Evolutionary conservation across 2,329 filamentous ascomycete species (phyloP), one percentile per base, ranked within the genome.

Genomic region (Cercospora sp.): DNA sequence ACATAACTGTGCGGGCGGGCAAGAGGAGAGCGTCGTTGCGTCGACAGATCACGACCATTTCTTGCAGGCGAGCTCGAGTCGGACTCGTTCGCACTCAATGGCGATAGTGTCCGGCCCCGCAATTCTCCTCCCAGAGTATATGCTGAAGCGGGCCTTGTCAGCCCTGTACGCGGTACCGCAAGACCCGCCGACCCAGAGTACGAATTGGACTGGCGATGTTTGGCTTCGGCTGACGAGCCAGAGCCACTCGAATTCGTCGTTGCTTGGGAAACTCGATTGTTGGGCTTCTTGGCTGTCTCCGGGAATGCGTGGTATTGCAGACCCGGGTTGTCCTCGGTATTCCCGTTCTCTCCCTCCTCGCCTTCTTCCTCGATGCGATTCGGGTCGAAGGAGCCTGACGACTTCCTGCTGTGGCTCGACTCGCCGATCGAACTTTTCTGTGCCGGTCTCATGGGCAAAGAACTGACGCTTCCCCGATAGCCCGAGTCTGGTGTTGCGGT

Each of bases 111-210:
- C 37, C 90, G 88, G 37, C 90, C 89, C 63, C 89, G 87, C 69
- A 88, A 81, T 59, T 97, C 93, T 16, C 91, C 93, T 59, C 87
- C 86, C 13, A 87, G 84, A 2, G 92, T 95, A 79, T 93, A 94
- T 5, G 90, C 84, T 12, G 94, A 97, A 26, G 85, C 85, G 5
- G 93, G 93, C 62, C 94, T 49, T 49, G 68, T 26, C 45, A 71
- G 57, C 34, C 65, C 62, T 49, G 66, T 87, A 75, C 80, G 87
- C 72, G 85, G 82, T 67, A 82, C 74, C 26, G 70, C 69, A 24
- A 75, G 66, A 18, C 65, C 69, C 18, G 68, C 68, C 70, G 71
- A 80, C 40, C 58, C 77, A 64, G 66, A 66, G 63, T 73, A 78
- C 67, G 76, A 80, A 28, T 66, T 57, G 3, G 64, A 68, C 4